Conservation (phyloP, 202 grass and related monocot species). For the Zoysia matrella region DNA sequence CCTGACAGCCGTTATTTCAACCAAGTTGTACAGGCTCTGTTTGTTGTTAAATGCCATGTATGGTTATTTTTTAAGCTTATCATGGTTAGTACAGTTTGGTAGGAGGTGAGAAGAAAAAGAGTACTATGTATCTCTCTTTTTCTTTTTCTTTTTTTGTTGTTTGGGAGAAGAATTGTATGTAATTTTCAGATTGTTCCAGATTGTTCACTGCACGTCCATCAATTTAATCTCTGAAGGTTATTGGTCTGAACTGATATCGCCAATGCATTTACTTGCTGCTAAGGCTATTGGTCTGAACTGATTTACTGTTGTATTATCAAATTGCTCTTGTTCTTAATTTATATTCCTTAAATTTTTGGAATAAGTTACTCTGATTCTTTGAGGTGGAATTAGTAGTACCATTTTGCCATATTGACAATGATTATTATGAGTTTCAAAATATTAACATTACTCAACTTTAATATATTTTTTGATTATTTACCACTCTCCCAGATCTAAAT, state of each 20-base stretch:
- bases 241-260: background rate
- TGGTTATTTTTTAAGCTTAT: constrained; percentile 61
- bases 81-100: constrained; percentile 72
- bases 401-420: too few relatives aligned
- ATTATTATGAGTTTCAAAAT: too few relatives aligned
- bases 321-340: too few relatives aligned
- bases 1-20: constrained; percentile 52
- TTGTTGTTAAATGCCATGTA: constrained; percentile 61
- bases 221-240: constrained; percentile 24
- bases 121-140: constrained; percentile 58
- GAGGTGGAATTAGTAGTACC: too few relatives aligned
- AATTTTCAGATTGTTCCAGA: constrained; percentile 31
- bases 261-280: background rate
- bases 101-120: constrained; percentile 56
- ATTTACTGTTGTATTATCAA: background rate
- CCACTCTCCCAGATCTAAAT: too few relatives aligned
- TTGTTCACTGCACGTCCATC: background rate
- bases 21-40: constrained; percentile 53
- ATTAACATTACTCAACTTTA: too few relatives aligned
- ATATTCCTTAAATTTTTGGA: too few relatives aligned
- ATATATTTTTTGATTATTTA: too few relatives aligned
- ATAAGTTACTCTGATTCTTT: too few relatives aligned
- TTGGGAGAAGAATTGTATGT: constrained; percentile 55
- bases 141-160: constrained; percentile 28
- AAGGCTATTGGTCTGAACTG: background rate